phyloP scores from a whole-genome alignment of 495 filamentous ascomycete genomes.

The Penicillium canescens region DNA sequence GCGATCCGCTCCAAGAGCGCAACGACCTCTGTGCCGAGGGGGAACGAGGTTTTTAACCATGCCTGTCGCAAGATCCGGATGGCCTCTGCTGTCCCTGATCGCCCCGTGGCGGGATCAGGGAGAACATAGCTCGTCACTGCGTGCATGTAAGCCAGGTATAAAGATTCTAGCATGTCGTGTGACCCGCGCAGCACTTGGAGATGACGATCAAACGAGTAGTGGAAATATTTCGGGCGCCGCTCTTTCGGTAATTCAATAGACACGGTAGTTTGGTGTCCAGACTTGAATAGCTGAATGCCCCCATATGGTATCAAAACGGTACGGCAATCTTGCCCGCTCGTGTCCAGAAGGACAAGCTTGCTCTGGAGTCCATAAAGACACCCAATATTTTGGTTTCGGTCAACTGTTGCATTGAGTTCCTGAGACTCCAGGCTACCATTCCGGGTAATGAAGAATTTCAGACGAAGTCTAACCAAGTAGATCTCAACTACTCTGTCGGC shows the following conservation, averaged over 20 bases:
- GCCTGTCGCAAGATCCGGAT: slow-evolving; percentile 46
- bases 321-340: slow-evolving; percentile 16
- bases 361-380: slow-evolving; percentile 52
- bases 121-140: slow-evolving; percentile 56
- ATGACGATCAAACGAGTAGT: slow-evolving; percentile 43
- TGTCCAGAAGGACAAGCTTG: slow-evolving; percentile 49
- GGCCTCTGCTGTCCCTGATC: slow-evolving; percentile 60
- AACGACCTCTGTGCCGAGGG: slow-evolving; percentile 37
- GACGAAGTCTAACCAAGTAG: slow-evolving; percentile 43
- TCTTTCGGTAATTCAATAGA: slow-evolving; percentile 18
- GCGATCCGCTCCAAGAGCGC: slow-evolving; percentile 43
- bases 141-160: slow-evolving; percentile 55
- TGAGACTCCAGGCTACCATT: slow-evolving; percentile 37
- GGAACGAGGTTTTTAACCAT: slow-evolving; percentile 46
- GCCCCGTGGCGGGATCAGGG: slow-evolving; percentile 52
- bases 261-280: slow-evolving; percentile 39
- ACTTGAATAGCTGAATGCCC: slow-evolving; percentile 13
- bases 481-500: slow-evolving; percentile 23
- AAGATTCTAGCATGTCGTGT: slow-evolving; percentile 46
- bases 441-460: slow-evolving; percentile 45
- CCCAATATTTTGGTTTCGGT: slow-evolving; percentile 48
- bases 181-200: slow-evolving; percentile 48
- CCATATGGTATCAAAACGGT: slow-evolving; percentile 52
- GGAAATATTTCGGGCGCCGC: slow-evolving; percentile 35
- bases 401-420: slow-evolving; percentile 55